Conservation (phyloP, 495 filamentous ascomycete species). For the Podospora tetraspora region DNA sequence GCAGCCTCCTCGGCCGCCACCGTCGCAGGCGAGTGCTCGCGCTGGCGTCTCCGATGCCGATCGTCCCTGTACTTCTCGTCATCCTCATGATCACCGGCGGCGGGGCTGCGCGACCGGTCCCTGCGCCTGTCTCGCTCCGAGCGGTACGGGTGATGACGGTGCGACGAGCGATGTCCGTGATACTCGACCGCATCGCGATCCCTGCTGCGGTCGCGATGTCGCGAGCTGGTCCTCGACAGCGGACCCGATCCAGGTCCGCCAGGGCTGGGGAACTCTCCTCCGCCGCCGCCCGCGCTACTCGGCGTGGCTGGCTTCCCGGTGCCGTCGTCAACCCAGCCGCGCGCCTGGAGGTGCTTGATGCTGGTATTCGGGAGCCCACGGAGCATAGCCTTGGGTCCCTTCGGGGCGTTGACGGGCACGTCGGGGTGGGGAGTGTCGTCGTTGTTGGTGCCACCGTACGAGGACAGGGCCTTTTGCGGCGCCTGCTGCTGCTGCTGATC, state of each 20-base stretch:
- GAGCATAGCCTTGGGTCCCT: slow-evolving; percentile 88
- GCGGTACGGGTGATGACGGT: slow-evolving; percentile 17
- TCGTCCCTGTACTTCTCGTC: neutral
- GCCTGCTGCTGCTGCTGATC: slow-evolving; percentile 5
- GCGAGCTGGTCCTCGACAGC: slow-evolving; percentile 41
- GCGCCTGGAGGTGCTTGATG: slow-evolving; percentile 48
- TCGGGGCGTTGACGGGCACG: slow-evolving; percentile 65
- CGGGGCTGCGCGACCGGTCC: neutral
- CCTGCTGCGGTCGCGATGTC: slow-evolving; percentile 23
- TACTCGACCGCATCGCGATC: slow-evolving; percentile 22
- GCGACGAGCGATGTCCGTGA: slow-evolving; percentile 29
- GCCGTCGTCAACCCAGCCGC: slow-evolving; percentile 41
- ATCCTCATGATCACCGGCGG: neutral
- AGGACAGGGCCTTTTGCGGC: slow-evolving; percentile 7
- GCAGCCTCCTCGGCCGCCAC: slow-evolving; percentile 18
- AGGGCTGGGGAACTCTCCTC: slow-evolving; percentile 30
- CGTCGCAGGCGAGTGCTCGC: slow-evolving; percentile 46
- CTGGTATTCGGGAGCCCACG: slow-evolving; percentile 77
- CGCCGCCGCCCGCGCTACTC: slow-evolving; percentile 30
- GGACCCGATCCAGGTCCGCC: slow-evolving; percentile 15
- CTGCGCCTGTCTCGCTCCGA: slow-evolving; percentile 1
- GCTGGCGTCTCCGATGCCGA: slow-evolving; percentile 46
- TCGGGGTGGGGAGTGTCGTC: slow-evolving; percentile 31
- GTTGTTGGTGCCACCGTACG: slow-evolving; percentile 9
- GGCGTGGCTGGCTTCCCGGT: slow-evolving; percentile 31